Evolutionary conservation across 441 rosid genomes (phyloP).

Genomic region (Syzygium malaccense): DNA sequence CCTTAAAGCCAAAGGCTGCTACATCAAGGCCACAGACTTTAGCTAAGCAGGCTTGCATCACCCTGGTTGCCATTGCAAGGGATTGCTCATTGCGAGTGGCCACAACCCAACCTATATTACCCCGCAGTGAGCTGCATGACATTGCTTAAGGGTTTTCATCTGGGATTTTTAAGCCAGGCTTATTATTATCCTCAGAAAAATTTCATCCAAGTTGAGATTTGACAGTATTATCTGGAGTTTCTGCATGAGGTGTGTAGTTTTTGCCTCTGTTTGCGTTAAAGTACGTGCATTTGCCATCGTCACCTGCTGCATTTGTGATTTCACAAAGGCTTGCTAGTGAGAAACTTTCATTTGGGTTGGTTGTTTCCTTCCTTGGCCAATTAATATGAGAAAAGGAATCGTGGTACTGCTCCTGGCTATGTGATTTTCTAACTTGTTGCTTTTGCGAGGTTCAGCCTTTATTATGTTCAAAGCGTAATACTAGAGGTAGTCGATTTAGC

Average conservation of each 20-base stretch:
- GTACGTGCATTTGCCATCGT: background rate
- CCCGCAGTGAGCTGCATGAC: background rate
- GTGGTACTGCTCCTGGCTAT: background rate
- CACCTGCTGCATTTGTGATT: background rate
- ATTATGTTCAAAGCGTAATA: background rate
- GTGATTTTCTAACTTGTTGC: background rate
- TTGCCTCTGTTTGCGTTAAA: background rate
- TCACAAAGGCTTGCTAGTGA: background rate
- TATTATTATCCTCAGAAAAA: background rate
- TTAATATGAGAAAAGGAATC: background rate
- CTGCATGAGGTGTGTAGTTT: background rate
- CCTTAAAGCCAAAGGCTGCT: background rate
- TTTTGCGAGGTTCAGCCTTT: background rate
- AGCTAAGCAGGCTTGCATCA: background rate
- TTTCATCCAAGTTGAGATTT: background rate
- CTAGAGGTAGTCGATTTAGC: background rate
- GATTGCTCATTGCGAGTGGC: background rate
- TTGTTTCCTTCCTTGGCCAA: background rate
- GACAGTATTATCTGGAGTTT: background rate
- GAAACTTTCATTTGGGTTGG: background rate
- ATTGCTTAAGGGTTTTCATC: background rate
- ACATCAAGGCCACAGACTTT: background rate
- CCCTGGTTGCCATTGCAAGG: background rate
- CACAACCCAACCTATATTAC: background rate
- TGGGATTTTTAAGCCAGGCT: background rate